Evolutionary conservation across 208 protist genomes (phyloP), one percentile per base, ranked within the genome.

Genomic region (Leishmania guyanensis): DNA sequence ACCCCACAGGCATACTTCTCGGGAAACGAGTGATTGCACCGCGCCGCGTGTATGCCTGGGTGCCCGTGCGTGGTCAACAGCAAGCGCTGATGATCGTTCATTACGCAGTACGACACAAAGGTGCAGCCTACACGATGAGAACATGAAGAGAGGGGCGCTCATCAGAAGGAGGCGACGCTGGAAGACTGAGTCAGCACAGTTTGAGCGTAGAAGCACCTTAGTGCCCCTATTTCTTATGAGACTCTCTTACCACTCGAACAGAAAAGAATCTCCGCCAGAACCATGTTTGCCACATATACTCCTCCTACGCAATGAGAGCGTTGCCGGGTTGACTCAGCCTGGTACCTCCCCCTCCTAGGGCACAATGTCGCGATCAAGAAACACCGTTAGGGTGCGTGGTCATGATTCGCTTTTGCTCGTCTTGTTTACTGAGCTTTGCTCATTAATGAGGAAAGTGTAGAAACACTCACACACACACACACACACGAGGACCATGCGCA

Each of bases 391-490:
- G 5, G n/a, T 14, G 69, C 9, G 46, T 6, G 69, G 69, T 17
- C 6, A 51, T 54, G 69, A 73, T 26, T 29, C 46, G 33, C 14
- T 69, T 12, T 29, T 65, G 58, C 26, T 65, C 58, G 26, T 65
- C 53, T 54, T 75, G 56, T 29, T 36, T 81, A 16, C 50, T 73
- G 43, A 17, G 39, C 39, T 75, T 10, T 29, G 20, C 20, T 33
- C 43, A 46, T n/a, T 71, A 68, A 80, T 65, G 51, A 36, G 69
- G n/a, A 39, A 39, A 80, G 36, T 6, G 17, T 20, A 53, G 29
- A 72, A 50, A 65, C 50, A 72, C 48, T 33, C 58, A 78, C 46
- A 77, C n/a, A 66, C 54, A 74, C 14, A 54, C 58, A 77, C 43
- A 56, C 46, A 82, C 51, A 82, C 48, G 36, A 20, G 20, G n/a